These are phyloP conservation scores for Acanthamoeba triangularis DNA, from an alignment of 208 protist species.

Conservation along the genomic window DNA sequence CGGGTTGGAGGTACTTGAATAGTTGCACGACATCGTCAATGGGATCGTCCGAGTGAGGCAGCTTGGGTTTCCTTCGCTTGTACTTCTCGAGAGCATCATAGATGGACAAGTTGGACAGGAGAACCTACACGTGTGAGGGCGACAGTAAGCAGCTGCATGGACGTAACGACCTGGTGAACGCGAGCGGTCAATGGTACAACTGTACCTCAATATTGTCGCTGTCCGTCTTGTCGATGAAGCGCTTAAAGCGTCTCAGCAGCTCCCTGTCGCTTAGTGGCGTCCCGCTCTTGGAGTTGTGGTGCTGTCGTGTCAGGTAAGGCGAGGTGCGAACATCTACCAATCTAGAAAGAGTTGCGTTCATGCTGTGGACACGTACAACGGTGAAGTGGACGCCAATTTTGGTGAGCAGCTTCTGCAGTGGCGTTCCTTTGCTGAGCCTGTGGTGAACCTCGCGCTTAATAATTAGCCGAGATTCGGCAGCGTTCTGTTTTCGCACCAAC, in stretches of 20 bases:
- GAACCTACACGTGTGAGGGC: not conserved
- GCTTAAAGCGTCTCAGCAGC: slow-evolving; percentile 11
- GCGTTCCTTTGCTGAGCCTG: slow-evolving; percentile 3
- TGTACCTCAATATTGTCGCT: not conserved
- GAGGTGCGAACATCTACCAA: not conserved
- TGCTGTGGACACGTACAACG: not conserved
- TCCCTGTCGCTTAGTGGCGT: not conserved
- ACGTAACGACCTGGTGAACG: not conserved
- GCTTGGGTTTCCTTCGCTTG: slow-evolving; percentile 33
- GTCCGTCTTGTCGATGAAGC: slow-evolving; percentile 29
- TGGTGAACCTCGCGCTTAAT: slow-evolving; percentile 2
- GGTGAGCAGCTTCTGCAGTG: not conserved
- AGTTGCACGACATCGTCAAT: not conserved
- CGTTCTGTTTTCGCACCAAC: not conserved
- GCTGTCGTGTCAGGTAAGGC: not conserved
- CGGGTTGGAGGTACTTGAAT: not conserved
- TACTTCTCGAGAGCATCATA: slow-evolving; percentile 35
- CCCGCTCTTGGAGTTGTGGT: not conserved
- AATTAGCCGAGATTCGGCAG: not conserved
- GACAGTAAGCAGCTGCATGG: too few species aligned
- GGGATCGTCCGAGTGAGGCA: slow-evolving; percentile 17
- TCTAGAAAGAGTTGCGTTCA: not conserved
- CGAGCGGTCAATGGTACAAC: too few species aligned
- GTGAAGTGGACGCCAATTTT: slow-evolving; percentile 27
- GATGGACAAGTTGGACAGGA: slow-evolving; percentile 21